A percentile compares a stretch with the other conserved stretches of the same genome.
phyloP scores from a whole-genome alignment of 768 basidiomycete species.

The Chalciporus pseudorubinellus region DNA sequence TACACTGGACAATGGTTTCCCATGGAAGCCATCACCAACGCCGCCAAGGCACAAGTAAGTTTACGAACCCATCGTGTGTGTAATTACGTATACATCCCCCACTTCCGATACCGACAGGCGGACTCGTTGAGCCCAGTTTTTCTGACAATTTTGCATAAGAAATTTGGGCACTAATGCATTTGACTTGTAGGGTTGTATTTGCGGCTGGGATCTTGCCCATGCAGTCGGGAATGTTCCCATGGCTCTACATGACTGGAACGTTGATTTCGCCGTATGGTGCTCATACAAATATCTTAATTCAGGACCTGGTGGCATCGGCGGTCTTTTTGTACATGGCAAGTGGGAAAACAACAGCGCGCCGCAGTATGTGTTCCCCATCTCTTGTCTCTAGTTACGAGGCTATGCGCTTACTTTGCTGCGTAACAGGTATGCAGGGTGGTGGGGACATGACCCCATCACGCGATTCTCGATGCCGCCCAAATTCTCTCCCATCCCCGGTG shows the following conservation, averaged over 20 bases:
- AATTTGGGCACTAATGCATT: conserved; percentile 14
- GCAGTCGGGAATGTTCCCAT: conserved; percentile 92
- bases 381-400: conserved; percentile 5
- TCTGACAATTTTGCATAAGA: conserved; percentile 10
- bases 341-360: conserved; percentile 65
- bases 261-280: conserved; percentile 99
- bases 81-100: conserved; percentile 27
- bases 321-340: conserved; percentile 82
- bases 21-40: conserved; percentile 77
- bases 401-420: conserved; percentile 12
- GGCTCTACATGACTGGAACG: conserved; percentile 86
- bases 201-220: conserved; percentile 97
- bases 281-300: conserved; percentile 98
- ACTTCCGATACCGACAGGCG: conserved; percentile 6
- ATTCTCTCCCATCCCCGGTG: conserved; percentile 85
- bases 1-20: conserved; percentile 97
- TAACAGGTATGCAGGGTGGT: conserved; percentile 89
- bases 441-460: conserved; percentile 87
- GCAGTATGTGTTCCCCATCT: conserved; percentile 46
- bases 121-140: conserved; percentile 4
- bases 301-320: conserved; percentile 96
- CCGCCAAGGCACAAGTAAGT: conserved; percentile 77
- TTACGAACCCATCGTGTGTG: conserved; percentile 19
- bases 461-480: conserved; percentile 87
- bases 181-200: conserved; percentile 75